Percentiles rank a stretch among this genome's conserved stretches.
Conservation (phyloP, 192 early-diverging fungal genomes). For the Geranomyces michiganensis region DNA sequence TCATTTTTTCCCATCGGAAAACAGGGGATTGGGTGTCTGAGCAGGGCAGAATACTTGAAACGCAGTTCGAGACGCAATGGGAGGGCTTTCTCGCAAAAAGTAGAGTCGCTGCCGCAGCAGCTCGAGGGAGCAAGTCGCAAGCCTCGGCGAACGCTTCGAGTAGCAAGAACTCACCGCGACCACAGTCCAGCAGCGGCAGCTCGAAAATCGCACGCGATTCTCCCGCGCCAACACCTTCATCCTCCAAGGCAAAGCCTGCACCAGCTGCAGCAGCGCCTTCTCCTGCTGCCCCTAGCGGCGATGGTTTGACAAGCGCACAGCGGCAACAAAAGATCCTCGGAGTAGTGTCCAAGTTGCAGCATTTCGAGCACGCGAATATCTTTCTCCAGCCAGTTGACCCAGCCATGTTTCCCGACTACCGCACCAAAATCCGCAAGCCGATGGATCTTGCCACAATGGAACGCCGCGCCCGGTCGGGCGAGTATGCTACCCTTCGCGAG, state of each 20-base stretch:
- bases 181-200: too few species aligned
- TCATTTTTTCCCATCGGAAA: neutral
- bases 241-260: neutral
- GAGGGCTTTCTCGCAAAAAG: conserved; percentile 2
- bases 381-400: conserved; percentile 58
- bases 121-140: too few species aligned
- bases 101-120: neutral
- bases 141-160: neutral
- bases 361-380: conserved; percentile 34
- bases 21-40: conserved; percentile 45
- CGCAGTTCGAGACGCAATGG: conserved; percentile 42
- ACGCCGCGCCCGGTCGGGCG: conserved; percentile 52
- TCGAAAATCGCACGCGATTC: too few species aligned
- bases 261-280: too few species aligned
- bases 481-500: conserved; percentile 52
- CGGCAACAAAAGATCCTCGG: neutral
- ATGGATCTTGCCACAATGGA: conserved; percentile 75
- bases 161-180: neutral
- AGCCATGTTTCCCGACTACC: conserved; percentile 48
- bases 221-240: neutral
- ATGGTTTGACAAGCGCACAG: neutral
- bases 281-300: neutral
- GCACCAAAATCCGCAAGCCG: conserved; percentile 60
- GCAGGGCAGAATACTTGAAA: conserved; percentile 37
- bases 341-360: neutral